Percentiles rank a stretch among this genome's conserved stretches.
These are phyloP conservation scores for Thermothielavioides terrestris DNA, from an alignment of 495 filamentous ascomycete species.

Conservation along the genomic window DNA sequence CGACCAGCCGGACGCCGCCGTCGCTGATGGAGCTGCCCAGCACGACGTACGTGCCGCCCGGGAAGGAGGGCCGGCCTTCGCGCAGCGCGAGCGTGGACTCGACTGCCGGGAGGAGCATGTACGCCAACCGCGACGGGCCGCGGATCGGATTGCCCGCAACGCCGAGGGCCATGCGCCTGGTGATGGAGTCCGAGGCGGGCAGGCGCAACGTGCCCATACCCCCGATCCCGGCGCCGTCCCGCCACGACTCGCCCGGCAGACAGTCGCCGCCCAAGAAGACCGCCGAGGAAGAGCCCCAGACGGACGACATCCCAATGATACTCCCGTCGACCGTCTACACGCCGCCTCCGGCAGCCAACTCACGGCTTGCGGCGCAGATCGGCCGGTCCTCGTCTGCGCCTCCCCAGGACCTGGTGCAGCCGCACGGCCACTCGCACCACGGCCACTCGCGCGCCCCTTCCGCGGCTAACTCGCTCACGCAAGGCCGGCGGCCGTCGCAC, in stretches of 20 bases:
- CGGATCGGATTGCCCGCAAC: conserved; percentile 71
- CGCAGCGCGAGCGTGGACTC: conserved; percentile 43
- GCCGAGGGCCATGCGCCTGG: conserved; percentile 75
- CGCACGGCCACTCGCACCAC: conserved; percentile 23
- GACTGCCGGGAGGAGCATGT: conserved; percentile 29
- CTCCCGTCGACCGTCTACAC: conserved; percentile 60
- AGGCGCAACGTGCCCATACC: conserved; percentile 56
- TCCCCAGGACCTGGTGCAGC: conserved; percentile 44
- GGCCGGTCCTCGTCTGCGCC: conserved; percentile 68
- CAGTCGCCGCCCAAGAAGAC: conserved; percentile 12
- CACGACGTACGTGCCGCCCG: conserved; percentile 30
- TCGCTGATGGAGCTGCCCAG: conserved; percentile 12
- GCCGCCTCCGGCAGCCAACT: conserved; percentile 34
- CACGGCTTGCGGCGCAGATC: conserved; percentile 33
- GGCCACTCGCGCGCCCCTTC: conserved; percentile 36
- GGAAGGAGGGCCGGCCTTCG: conserved; percentile 30
- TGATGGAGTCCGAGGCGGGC: conserved; percentile 52
- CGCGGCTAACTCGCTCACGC: background rate
- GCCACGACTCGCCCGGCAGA: conserved; percentile 7
- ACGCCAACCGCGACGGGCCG: conserved; percentile 40
- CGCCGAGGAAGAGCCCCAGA: conserved; percentile 11
- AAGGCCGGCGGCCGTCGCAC: conserved; percentile 25
- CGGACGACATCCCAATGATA: conserved; percentile 26
- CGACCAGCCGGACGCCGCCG: conserved; percentile 9
- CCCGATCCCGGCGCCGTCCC: conserved; percentile 45